Evolutionary conservation across 2,329 filamentous ascomycete genomes (phyloP), one percentile per base, ranked within the genome.

Genomic region (Akanthomyces uredinophilus): DNA sequence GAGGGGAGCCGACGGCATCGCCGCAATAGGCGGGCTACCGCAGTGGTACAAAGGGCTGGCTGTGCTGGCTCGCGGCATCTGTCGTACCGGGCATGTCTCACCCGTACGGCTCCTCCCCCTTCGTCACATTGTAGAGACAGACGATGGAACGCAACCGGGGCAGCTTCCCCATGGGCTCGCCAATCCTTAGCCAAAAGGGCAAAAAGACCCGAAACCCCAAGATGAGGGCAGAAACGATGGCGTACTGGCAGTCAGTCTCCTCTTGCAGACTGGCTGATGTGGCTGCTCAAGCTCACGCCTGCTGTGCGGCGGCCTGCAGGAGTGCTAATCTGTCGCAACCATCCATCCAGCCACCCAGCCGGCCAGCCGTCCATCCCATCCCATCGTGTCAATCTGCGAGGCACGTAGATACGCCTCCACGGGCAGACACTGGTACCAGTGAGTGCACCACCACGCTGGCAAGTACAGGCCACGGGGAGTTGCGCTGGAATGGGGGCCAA

Each of bases 401-500:
- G 32, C n/a, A 41, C n/a, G n/a, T 53, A 20, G 10, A 16, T 39
- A 41, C 32, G 41, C 22, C 24, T 27, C 8, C 20, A 7, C 1
- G 2, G 46, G 20, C 16, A 27, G 4, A 10, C 29, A 50, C 46
- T 13, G n/a, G n/a, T n/a, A n/a, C n/a, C n/a, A n/a, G n/a, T n/a
- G n/a, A n/a, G n/a, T n/a, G n/a, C n/a, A n/a, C n/a, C n/a, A n/a
- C n/a, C n/a, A n/a, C n/a, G n/a, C n/a, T n/a, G 46, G 8, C 46
- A 4, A 20, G 8, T 50, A 22, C n/a, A 22, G 11, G 43, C n/a
- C 22, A 29, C 49, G 16, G 16, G 49, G 49, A 5, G 22, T 24
- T 14, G 24, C 20, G 53, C 62, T 64, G 62, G 64, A 65, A 71
- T 68, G 68, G 65, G 67, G 64, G 63, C 72, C 72, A 74, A 74